Evolutionary conservation across 805 yeast genomes (phyloP).

Genomic region (Lipomyces orientalis): DNA sequence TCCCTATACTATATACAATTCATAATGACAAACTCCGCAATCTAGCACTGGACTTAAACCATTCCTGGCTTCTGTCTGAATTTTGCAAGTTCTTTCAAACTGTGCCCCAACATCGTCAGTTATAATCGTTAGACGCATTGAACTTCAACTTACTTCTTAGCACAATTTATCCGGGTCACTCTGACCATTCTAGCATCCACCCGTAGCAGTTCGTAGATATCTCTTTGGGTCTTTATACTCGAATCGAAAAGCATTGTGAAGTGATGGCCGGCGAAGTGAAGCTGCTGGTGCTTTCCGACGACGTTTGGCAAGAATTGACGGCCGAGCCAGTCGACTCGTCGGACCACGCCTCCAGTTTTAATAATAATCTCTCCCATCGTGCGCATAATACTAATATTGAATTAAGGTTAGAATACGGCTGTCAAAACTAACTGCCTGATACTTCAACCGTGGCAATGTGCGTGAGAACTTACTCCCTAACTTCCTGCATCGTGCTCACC

Average conservation of each 20-base stretch:
- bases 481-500: constrained; percentile 66
- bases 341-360: constrained; percentile 90
- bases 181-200: constrained; percentile 91
- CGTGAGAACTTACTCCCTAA: constrained; percentile 54
- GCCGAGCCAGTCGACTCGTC: constrained; percentile 82
- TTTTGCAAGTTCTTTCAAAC: constrained; percentile 16
- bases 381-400: constrained; percentile 48
- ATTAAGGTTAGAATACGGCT: background rate
- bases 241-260: constrained; percentile 87
- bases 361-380: constrained; percentile 84
- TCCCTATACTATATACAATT: background rate
- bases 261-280: constrained; percentile 88
- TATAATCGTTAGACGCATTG: background rate
- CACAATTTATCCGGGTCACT: constrained; percentile 55
- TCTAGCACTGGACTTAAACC: background rate
- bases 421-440: background rate
- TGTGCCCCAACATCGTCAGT: background rate
- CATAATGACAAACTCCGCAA: background rate
- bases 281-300: constrained; percentile 82
- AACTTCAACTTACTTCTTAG: background rate
- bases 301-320: constrained; percentile 78
- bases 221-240: constrained; percentile 83
- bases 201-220: constrained; percentile 76
- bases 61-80: background rate
- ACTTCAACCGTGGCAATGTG: background rate